Conservation (phyloP, 2,329 filamentous ascomycete genomes). For the Metarhizium brunneum region DNA sequence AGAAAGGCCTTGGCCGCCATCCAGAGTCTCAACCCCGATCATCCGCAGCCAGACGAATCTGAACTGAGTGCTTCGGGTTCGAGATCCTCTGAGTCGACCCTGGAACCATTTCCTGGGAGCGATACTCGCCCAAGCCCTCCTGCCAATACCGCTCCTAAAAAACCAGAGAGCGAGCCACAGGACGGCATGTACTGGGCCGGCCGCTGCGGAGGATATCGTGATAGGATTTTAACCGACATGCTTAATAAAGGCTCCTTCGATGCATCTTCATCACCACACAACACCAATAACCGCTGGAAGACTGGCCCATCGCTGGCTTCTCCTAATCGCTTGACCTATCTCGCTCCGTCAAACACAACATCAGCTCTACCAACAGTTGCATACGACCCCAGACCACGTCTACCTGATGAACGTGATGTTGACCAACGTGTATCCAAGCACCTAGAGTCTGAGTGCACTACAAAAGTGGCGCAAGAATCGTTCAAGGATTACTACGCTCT, state of each 20-base stretch:
- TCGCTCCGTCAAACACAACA: conserved; percentile 23
- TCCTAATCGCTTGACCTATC: conserved; percentile 14
- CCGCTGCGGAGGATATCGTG: conserved; percentile 47
- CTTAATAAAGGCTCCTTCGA: conserved; percentile 9
- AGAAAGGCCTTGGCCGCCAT: conserved; percentile 18
- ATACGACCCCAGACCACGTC: conserved; percentile 7
- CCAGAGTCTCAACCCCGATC: conserved; percentile 10
- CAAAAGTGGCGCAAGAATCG: conserved; percentile 35
- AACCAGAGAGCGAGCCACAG: conserved; percentile 31
- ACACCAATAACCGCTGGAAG: background rate
- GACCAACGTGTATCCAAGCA: conserved; percentile 34
- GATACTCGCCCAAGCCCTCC: conserved; percentile 1
- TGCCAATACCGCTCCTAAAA: conserved; percentile 7
- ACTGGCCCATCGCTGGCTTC: conserved; percentile 1
- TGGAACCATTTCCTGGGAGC: background rate
- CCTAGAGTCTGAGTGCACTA: conserved; percentile 38
- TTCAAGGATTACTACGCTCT: conserved; percentile 15
- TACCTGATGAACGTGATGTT: conserved; percentile 27
- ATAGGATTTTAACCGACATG: conserved; percentile 29
- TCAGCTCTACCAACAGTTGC: conserved; percentile 19
- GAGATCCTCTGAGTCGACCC: background rate
- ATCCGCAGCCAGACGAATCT: background rate
- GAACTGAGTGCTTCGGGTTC: background rate
- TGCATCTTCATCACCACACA: background rate
- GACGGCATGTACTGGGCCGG: conserved; percentile 51